Evolutionary conservation across 139 green algal genomes (phyloP).

Genomic region (Chlorella ohadii): DNA sequence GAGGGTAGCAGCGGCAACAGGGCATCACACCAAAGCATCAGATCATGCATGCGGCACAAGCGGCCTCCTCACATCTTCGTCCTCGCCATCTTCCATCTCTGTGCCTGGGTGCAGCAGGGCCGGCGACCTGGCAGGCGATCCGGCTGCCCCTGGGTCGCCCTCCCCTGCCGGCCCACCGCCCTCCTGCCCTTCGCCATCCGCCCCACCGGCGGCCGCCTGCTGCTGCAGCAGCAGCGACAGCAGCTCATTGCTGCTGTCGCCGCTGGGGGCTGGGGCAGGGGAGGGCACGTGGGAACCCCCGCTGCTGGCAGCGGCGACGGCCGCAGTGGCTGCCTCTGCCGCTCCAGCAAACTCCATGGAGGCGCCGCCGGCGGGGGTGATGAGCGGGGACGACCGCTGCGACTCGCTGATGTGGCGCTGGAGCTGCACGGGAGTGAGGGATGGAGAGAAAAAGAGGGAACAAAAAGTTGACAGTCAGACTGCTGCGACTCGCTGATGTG

Average conservation of each 20-base stretch:
- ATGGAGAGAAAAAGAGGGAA: no score
- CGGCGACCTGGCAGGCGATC: neutral
- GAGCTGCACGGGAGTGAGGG: conserved; percentile 11
- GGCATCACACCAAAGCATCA: no score
- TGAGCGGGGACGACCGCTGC: neutral
- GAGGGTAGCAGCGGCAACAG: neutral
- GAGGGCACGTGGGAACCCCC: neutral
- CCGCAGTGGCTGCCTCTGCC: neutral
- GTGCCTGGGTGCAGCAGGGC: neutral
- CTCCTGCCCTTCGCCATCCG: neutral
- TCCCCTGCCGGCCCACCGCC: neutral
- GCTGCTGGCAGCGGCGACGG: neutral
- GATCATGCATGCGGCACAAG: neutral
- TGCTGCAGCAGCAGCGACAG: conserved; percentile 48
- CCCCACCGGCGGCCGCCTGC: neutral
- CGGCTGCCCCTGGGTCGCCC: neutral
- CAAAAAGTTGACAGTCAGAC: no score
- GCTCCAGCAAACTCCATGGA: neutral
- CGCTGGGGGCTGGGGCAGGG: neutral
- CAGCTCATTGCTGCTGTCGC: conserved; percentile 38
- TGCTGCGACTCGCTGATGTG: neutral
- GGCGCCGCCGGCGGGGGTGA: neutral
- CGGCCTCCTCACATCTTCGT: conserved; percentile 18
- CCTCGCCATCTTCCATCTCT: neutral
- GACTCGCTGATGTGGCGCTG: conserved; percentile 23